Conservation (phyloP, 2,329 filamentous ascomycete species). For the Cladosporium sp. region DNA sequence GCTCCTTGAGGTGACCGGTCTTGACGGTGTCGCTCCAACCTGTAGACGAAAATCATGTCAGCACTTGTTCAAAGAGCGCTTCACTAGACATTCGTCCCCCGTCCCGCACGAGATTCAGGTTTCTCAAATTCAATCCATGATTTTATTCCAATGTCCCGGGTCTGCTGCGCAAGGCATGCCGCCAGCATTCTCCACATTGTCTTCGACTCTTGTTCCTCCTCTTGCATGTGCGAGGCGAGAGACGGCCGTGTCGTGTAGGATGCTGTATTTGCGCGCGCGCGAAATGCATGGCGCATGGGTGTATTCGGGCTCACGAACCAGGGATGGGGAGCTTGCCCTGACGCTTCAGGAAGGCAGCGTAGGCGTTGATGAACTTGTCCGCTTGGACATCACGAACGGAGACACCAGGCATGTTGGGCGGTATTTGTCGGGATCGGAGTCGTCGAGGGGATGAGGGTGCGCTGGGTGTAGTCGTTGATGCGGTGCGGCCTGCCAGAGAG, state of each 20-base stretch:
- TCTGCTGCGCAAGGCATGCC: conserved; percentile 4
- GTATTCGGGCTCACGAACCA: conserved; percentile 55
- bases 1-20: conserved; percentile 93
- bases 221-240: conserved; percentile 16
- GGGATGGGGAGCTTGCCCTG: conserved; percentile 90
- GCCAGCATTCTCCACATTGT: conserved; percentile 13
- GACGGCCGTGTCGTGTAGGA: conserved; percentile 21
- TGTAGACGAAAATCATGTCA: conserved; percentile 50
- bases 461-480: conserved; percentile 13
- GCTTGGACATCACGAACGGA: conserved; percentile 83
- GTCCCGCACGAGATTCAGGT: conserved; percentile 52
- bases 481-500: background rate
- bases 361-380: conserved; percentile 85
- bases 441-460: conserved; percentile 12
- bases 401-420: conserved; percentile 76
- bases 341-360: conserved; percentile 87
- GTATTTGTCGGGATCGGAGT: conserved; percentile 34
- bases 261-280: conserved; percentile 2
- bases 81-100: conserved; percentile 38
- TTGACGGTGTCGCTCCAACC: conserved; percentile 99
- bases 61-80: conserved; percentile 27
- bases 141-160: conserved; percentile 25
- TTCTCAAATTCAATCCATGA: too few species aligned
- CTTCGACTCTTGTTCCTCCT: conserved; percentile 22
- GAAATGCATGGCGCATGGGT: conserved; percentile 6